These are phyloP conservation scores for Syncephalastrum monosporum DNA, from an alignment of 371 early-diverging fungal species.

Conservation along the genomic window DNA sequence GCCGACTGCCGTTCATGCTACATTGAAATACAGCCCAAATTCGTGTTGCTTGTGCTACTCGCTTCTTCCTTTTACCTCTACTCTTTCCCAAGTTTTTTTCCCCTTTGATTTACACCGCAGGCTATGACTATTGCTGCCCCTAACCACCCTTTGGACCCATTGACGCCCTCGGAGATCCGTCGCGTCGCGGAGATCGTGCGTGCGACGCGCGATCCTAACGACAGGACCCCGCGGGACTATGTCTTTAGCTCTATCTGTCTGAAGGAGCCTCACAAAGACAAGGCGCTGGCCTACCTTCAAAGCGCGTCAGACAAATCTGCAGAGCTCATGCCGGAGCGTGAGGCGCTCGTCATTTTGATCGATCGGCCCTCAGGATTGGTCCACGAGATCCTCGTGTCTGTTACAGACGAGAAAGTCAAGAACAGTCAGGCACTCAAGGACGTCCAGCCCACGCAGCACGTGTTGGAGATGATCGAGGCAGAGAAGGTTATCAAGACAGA, in stretches of 20 bases:
- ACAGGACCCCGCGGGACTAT: slow-evolving; percentile 16
- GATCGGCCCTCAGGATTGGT: slow-evolving; percentile 29
- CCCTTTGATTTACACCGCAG: no score
- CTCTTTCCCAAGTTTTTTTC: no score
- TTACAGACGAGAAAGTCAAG: slow-evolving; percentile 18
- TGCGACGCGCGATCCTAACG: slow-evolving; percentile 11
- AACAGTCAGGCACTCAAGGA: slow-evolving; percentile 24
- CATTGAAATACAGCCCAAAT: no score
- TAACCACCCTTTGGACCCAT: slow-evolving; percentile 37
- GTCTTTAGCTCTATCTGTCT: slow-evolving; percentile 40
- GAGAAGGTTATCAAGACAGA: slow-evolving; percentile 31
- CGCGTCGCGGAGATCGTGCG: slow-evolving; percentile 27
- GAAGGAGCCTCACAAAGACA: slow-evolving; percentile 39
- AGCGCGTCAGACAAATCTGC: slow-evolving; percentile 14
- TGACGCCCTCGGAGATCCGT: slow-evolving; percentile 33
- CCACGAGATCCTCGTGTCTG: slow-evolving; percentile 30
- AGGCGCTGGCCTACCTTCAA: slow-evolving; percentile 34
- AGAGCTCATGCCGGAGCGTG: slow-evolving; percentile 30
- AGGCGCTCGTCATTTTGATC: slow-evolving; percentile 30
- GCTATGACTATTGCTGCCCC: no score
- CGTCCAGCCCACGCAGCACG: slow-evolving; percentile 37
- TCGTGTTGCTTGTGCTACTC: no score
- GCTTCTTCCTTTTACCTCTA: no score
- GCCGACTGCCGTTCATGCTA: no score
- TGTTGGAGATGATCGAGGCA: slow-evolving; percentile 35